Conservation (phyloP, 2,329 filamentous ascomycete species). For the Talaromyces sp. region DNA sequence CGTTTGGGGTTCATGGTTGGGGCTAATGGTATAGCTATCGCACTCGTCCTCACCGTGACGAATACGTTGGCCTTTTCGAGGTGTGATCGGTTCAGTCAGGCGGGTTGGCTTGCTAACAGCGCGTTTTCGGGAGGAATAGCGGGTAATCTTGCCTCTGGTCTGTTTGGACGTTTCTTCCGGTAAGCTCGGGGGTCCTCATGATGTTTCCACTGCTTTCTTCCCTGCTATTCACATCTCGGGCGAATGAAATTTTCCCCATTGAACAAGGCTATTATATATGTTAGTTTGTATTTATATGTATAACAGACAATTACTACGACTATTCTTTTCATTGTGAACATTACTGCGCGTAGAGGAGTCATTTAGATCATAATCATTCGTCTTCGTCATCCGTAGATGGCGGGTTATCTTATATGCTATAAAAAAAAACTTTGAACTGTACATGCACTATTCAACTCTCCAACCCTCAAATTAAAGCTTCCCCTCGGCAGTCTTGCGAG, state of each 20-base stretch:
- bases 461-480: background rate
- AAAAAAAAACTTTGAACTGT: background rate
- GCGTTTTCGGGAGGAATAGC: slow-evolving; percentile 54
- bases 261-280: background rate
- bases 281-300: background rate
- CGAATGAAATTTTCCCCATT: too few species aligned
- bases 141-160: slow-evolving; percentile 52
- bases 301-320: background rate
- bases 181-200: slow-evolving; percentile 22
- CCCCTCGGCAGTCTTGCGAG: slow-evolving; percentile 25
- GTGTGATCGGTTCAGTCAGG: slow-evolving; percentile 54
- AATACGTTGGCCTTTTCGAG: slow-evolving; percentile 52
- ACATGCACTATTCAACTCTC: background rate
- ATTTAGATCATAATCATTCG: background rate
- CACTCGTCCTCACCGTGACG: slow-evolving; percentile 48
- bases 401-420: background rate
- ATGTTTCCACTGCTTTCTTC: background rate
- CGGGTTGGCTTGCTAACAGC: slow-evolving; percentile 55
- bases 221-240: background rate
- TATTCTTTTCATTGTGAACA: background rate
- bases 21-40: slow-evolving; percentile 39
- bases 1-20: too few species aligned
- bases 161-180: slow-evolving; percentile 55
- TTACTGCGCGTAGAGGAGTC: background rate
- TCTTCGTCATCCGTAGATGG: slow-evolving; percentile 2